Conservation (phyloP, 1,284 basidiomycete species). For the Marasmius fiardii region DNA sequence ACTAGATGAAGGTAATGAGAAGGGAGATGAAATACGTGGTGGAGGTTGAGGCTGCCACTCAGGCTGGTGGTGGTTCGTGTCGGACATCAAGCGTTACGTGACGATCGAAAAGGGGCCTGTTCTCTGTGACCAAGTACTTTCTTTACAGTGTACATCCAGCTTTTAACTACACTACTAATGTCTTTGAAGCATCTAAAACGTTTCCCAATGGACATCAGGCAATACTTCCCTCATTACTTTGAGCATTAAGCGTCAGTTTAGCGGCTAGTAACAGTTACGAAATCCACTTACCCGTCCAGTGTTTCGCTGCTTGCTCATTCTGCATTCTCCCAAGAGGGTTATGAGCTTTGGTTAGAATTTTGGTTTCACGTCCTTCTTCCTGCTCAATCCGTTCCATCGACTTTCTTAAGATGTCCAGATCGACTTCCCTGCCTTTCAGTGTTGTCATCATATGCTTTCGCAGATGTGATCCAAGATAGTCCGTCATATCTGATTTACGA, state of each 20-base stretch:
- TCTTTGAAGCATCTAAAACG: constrained; percentile 49
- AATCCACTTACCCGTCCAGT: constrained; percentile 68
- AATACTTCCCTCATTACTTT: constrained; percentile 60
- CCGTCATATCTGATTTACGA: constrained; percentile 49
- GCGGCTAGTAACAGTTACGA: constrained; percentile 4
- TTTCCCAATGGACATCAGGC: constrained; percentile 60
- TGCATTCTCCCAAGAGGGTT: constrained; percentile 66
- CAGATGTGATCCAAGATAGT: constrained; percentile 66
- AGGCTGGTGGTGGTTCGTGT: constrained; percentile 9
- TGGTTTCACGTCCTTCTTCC: constrained; percentile 7
- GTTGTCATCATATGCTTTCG: constrained; percentile 49
- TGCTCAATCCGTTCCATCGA: constrained; percentile 32
- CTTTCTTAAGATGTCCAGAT: constrained; percentile 45
- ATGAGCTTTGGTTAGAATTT: constrained; percentile 52
- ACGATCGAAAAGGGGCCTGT: background rate
- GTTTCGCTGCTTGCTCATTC: constrained; percentile 54
- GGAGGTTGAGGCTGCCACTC: constrained; percentile 12
- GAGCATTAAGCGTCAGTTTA: constrained; percentile 8
- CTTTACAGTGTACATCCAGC: too few relatives aligned
- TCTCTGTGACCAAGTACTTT: background rate
- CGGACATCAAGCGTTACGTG: background rate
- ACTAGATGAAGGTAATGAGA: constrained; percentile 7
- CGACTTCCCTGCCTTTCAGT: constrained; percentile 51
- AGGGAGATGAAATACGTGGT: constrained; percentile 12
- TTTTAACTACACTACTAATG: too few relatives aligned